Base-by-base conservation (phyloP, 2,329 filamentous ascomycete species). In the Nemania sp. region DNA sequence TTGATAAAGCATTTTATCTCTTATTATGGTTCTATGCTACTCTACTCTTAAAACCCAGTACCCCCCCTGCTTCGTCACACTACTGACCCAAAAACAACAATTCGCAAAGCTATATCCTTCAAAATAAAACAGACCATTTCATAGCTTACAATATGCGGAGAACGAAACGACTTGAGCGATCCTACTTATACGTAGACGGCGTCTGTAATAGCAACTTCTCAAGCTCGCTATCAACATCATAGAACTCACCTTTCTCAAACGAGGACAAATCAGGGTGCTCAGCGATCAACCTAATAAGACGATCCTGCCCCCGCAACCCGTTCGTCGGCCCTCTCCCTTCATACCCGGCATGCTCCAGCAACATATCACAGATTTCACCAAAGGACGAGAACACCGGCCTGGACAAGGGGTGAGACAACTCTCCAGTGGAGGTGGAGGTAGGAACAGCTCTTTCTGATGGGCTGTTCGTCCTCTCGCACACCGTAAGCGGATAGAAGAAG, bases 351-450 rank as follows among this genome's bases (percentile, higher is more conserved):
- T 20, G 26, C 5, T 70, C 62, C 7, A 68, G 3, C 27, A 68
- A 27, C 62, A 70, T 51, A n/a, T 70, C 68, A 3, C 66, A 65
- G 5, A 70, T 41, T 13, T 66, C 68, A 15, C 58, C 68, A 24
- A 53, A 70, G 1, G 51, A 45, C 15, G 22, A 15, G 22, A 70
- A 51, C 0, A 38, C 20, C 1, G 38, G 15, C 6, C 26, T 13
- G 11, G 43, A 26, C 4, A 38, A 24, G 13, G 58, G 22, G 1
- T 27, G 27, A 18, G 29, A 13, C n/a, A 68, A 15, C 6, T 27
- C 15, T 1, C 15, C 29, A 2, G 43, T 15, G 5, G 53, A n/a
- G n/a, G n/a, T n/a, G n/a, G n/a, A n/a, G n/a, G n/a, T n/a, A n/a
- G n/a, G n/a, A n/a, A n/a, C n/a, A 1, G 20, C 6, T 15, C 8